Percentiles rank a stretch among this genome's conserved stretches.
Conservation (phyloP, 805 yeast genomes). For the Wickerhamomyces xylosicus region DNA sequence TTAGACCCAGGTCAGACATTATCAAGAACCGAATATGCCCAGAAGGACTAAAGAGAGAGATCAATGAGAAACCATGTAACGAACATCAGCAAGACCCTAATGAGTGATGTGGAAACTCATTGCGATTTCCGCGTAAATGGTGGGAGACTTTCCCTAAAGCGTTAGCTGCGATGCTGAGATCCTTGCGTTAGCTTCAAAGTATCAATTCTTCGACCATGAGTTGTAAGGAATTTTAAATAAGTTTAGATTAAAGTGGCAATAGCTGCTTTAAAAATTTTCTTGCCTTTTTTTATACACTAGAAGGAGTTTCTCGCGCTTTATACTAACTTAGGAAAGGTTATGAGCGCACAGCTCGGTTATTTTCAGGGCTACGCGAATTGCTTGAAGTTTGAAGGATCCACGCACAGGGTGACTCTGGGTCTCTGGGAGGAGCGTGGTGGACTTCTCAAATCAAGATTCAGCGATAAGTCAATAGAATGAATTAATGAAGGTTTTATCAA, state of each 20-base stretch:
- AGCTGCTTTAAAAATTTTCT: constrained; percentile 2
- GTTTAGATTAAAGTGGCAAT: too few species aligned
- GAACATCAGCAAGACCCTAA: constrained; percentile 11
- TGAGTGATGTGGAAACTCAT: constrained; percentile 31
- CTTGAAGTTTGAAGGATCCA: constrained; percentile 1
- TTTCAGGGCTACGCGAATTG: not conserved
- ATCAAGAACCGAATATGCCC: constrained; percentile 1
- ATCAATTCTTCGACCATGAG: constrained; percentile 72
- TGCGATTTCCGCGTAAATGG: constrained; percentile 59
- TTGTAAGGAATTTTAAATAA: constrained; percentile 22
- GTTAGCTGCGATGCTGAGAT: constrained; percentile 15
- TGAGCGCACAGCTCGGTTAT: too few species aligned
- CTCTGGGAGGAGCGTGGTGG: too few species aligned
- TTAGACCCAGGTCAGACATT: not conserved
- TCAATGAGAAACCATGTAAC: too few species aligned
- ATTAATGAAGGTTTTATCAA: too few species aligned
- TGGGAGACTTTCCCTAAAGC: constrained; percentile 92
- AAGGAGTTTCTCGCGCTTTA: too few species aligned
- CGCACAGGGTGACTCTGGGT: not conserved
- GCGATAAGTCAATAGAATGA: too few species aligned
- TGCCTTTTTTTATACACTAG: too few species aligned
- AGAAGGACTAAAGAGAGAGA: constrained; percentile 3
- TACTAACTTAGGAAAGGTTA: too few species aligned
- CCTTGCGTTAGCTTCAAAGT: constrained; percentile 58
- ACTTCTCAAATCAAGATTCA: too few species aligned